Evolutionary conservation across 2,329 filamentous ascomycete species (phyloP), one percentile per base, ranked within the genome.

Genomic region (Cladosporium sp.): DNA sequence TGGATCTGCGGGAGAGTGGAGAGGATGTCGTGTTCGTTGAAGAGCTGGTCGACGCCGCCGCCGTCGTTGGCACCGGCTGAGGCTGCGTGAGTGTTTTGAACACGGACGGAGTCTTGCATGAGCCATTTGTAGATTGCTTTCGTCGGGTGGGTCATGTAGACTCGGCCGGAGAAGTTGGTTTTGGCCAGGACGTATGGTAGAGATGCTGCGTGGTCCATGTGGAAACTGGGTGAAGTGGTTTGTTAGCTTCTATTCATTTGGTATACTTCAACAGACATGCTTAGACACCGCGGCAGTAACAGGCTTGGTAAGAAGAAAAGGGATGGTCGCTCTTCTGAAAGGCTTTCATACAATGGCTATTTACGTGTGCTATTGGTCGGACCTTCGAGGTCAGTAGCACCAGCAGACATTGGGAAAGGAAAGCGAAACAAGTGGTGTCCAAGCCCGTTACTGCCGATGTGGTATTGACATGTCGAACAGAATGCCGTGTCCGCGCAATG

Each of bases 91-190:
- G 65, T 67, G 53, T 68, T 68, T 67, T 86, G 86, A 31, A 98
- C 91, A 54, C 93, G 85, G 42, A 98, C 89, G 60, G 90, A 95
- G 72, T 98, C 93, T 70, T 95, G 90, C 58, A 97, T 96, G 48
- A 97, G 83, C 92, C 93, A 97, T 74, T 97, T 97, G 80, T 98
- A 98, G 68, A 98, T 98, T 63, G 93, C 93, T 71, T 98, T 97
- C 43, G 93, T 98, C 1, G 93, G 90, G 75, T 98, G 93, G 48
- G 93, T 98, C 92, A 97, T 98, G 75, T 96, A 97, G 56, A 97
- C 92, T 18, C 91, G 84, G 45, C 93, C 93, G 59, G 87, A 86
- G 76, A 98, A 98, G 70, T 96, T 96, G 35, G 93, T 97, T 75
- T 98, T 98, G 59, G 92, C 88, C 59, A 98, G 81, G 55, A 98